Base-by-base conservation (phyloP, 345 rosid species). In the Rhizophora apiculata region DNA sequence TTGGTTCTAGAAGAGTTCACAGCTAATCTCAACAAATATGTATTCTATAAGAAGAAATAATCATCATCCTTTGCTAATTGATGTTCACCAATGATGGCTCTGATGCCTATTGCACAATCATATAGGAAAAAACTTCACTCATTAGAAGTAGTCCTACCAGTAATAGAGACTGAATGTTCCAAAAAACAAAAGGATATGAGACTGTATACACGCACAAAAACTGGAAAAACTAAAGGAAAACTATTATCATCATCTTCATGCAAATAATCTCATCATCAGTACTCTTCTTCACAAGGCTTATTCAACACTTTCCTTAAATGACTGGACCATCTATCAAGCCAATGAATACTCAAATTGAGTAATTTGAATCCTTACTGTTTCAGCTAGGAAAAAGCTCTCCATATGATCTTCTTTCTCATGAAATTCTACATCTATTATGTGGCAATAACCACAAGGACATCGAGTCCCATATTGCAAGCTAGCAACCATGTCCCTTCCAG, bases 371-470 rank as follows among this genome's bases (percentile, higher is more conserved):
- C 96, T 78, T 71, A 94, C 98, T 8, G 98, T 94, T 91, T 94
- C 98, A n/a, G 97, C 97, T 15, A 94, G 93, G 86, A 94, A 94
- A 82, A 94, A 94, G 82, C 98, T 94, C 79, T 94, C 98, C 98
- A 94, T 94, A 77, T 92, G 98, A 74, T 94, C 96, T 78, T 89
- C 97, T 76, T 70, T 86, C 73, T 88, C 69, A 74, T 94, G 98
- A 66, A 82, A 84, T 78, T 94, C 98, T 0, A 95, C 99, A 76
- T 95, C 96, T 20, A 92, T 84, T 79, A 95, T 85, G 71, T 95
- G 99, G 80, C 99, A 95, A 78, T 88, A 95, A 36, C 97, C 97
- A 69, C 99, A 95, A 75, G 93, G 92, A 76, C 99, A 95, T 72
- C 86, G 88, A 59, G 99, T 95, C 13, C 92, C 99, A 68, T 88